These are phyloP conservation scores for Saposhnikovia divaricata DNA, from an alignment of 129 eudicot species.

Conservation along the genomic window DNA sequence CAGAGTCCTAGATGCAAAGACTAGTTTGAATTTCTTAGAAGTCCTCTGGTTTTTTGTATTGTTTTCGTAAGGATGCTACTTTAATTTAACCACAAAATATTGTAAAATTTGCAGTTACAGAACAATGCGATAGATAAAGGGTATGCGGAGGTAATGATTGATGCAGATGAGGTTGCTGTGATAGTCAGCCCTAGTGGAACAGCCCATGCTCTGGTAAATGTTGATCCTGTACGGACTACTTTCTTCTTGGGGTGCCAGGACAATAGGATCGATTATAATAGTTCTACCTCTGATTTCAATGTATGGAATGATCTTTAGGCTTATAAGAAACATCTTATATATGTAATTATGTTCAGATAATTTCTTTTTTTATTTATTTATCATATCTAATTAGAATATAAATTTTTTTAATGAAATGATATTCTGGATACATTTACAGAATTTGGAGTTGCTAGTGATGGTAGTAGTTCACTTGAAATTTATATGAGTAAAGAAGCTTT, in stretches of 20 bases:
- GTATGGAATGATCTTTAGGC: constrained; percentile 76
- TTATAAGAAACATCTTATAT: not conserved
- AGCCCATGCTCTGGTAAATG: constrained; percentile 80
- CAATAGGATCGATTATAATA: constrained; percentile 32
- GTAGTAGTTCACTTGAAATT: not conserved
- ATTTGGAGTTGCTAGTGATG: not conserved
- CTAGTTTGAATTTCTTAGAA: not conserved
- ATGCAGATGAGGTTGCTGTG: constrained; percentile 69
- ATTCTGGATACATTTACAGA: not conserved
- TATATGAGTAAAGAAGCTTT: too few species aligned
- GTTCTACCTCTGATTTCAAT: constrained; percentile 51
- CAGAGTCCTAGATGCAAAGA: not conserved
- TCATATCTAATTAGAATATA: not conserved
- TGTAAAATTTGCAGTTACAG: constrained; percentile 43
- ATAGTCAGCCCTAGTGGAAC: constrained; percentile 69
- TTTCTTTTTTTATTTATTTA: not conserved
- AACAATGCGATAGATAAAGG: constrained; percentile 45
- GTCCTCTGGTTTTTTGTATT: not conserved
- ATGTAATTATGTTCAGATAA: not conserved
- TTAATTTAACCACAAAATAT: not conserved
- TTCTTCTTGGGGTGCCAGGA: constrained; percentile 88
- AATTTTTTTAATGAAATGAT: not conserved
- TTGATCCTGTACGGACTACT: constrained; percentile 46
- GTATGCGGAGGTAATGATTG: constrained; percentile 55
- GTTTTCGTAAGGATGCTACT: not conserved